phyloP scores from a whole-genome alignment of 306 rosid genomes.

The Vigna mungo region DNA sequence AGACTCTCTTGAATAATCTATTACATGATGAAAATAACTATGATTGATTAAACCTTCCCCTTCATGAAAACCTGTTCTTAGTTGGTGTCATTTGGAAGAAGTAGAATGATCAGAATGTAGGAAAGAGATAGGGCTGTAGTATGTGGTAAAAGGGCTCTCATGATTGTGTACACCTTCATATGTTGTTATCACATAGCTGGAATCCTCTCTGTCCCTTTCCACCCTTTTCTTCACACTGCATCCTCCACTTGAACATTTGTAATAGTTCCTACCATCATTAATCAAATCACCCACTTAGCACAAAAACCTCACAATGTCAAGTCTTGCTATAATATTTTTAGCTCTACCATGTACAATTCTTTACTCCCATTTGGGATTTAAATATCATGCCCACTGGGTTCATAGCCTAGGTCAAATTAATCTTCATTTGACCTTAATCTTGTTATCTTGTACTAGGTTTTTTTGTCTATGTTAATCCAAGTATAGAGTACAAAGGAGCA shows the following conservation, averaged over 20 bases:
- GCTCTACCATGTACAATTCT: no score
- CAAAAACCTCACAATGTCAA: no score
- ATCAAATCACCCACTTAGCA: not conserved
- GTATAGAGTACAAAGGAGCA: not conserved
- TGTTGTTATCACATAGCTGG: conserved; percentile 79
- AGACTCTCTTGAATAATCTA: conserved; percentile 2
- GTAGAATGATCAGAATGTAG: conserved; percentile 27
- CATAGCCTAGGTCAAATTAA: no score
- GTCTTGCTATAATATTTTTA: no score
- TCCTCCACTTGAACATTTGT: conserved; percentile 79
- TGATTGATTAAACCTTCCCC: not conserved
- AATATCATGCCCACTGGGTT: no score
- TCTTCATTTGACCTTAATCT: not conserved
- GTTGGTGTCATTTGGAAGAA: not conserved
- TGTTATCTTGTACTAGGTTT: not conserved
- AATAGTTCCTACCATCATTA: conserved; percentile 70
- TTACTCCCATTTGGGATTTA: no score
- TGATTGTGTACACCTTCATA: conserved; percentile 89
- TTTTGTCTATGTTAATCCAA: not conserved
- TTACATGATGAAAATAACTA: not conserved
- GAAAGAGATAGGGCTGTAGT: conserved; percentile 46
- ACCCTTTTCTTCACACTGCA: conserved; percentile 85
- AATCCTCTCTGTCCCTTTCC: conserved; percentile 79
- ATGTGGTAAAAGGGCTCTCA: conserved; percentile 55
- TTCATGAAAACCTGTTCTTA: not conserved